Evolutionary conservation across 2,329 filamentous ascomycete genomes (phyloP).

Genomic region (Colletotrichum tabaci): DNA sequence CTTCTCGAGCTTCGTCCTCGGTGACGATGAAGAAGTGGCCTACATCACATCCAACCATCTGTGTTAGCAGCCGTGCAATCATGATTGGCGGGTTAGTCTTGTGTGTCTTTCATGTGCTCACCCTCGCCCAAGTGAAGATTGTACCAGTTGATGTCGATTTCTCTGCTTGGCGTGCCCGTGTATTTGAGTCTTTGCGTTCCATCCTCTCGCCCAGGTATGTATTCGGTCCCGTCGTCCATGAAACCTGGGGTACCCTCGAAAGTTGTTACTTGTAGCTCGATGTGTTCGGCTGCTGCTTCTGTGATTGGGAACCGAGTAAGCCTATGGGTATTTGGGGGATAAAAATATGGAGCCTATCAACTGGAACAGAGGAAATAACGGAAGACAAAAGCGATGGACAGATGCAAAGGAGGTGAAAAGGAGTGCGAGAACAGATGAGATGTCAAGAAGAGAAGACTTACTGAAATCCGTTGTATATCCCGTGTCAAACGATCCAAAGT

Average conservation of each 20-base stretch:
- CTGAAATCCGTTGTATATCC: not conserved
- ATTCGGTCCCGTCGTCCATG: slow-evolving; percentile 14
- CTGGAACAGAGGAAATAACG: too few relatives aligned
- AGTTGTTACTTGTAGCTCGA: not conserved
- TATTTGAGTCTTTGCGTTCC: slow-evolving; percentile 1
- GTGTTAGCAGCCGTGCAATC: too few relatives aligned
- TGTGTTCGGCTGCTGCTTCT: slow-evolving; percentile 3
- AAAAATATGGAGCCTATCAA: not conserved
- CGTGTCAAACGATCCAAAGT: not conserved
- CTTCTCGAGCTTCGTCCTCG: slow-evolving; percentile 17
- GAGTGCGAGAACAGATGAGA: not conserved
- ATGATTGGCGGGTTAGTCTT: too few relatives aligned
- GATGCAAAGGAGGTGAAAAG: too few relatives aligned
- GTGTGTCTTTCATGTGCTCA: too few relatives aligned
- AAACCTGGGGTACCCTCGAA: slow-evolving; percentile 10
- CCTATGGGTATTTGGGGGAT: not conserved
- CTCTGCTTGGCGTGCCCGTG: slow-evolving; percentile 5
- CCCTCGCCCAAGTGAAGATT: not conserved
- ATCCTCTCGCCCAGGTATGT: slow-evolving; percentile 4
- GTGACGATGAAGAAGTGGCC: slow-evolving; percentile 8
- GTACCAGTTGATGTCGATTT: slow-evolving; percentile 19
- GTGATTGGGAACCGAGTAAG: not conserved
- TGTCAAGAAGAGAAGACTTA: not conserved
- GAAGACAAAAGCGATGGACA: too few relatives aligned
- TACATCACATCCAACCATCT: not conserved